Evolutionary conservation across 1,139 yeast genomes (phyloP), one percentile per base, ranked within the genome.

Genomic region (Yamadazyma epiphylla): DNA sequence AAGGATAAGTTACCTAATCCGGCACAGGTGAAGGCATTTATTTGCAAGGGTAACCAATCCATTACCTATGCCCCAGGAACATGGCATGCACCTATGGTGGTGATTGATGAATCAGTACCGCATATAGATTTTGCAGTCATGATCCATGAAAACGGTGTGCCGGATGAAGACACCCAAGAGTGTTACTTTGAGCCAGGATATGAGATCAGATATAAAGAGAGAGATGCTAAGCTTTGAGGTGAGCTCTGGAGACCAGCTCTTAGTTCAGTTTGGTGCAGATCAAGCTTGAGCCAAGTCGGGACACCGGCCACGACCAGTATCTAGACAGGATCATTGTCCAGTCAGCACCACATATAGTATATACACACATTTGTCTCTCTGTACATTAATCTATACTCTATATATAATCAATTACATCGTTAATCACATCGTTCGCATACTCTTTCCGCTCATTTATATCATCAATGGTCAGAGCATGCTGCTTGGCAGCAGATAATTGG

Each of bases 11-110:
- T 77, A 24, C 96, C 96, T 0, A 84, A 82, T 39, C 71, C 78
- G 6, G 44, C 58, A 1, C 61, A 74, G 0, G 48, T 81, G 10
- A 67, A 63, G 42, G 95, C 95, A 0, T 89, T 87, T 46, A 43
- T 77, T 4, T 86, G 91, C 40, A 71, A 60, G 33, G 96, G 95
- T 0, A 80, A 84, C 53, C 96, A 87, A 51, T 85, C 95, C 0
- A 84, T 89, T 3, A 89, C 96, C 0, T 89, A 89, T 51, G 95
- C 87, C 0, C 76, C 75, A 1, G 94, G 70, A 0, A 56, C 58
- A 3, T 66, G 71, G 73, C 97, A 89, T 53, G 95, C 96, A 0
- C 97, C 97, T 2, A 89, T 89, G 96, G 82, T 89, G 24, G 91
- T 86, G 5, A 53, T 74, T 16, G 77, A 70, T 32, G 71, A 72